phyloP scores from a whole-genome alignment of 768 basidiomycete genomes.

The Tubosaeta sp. region DNA sequence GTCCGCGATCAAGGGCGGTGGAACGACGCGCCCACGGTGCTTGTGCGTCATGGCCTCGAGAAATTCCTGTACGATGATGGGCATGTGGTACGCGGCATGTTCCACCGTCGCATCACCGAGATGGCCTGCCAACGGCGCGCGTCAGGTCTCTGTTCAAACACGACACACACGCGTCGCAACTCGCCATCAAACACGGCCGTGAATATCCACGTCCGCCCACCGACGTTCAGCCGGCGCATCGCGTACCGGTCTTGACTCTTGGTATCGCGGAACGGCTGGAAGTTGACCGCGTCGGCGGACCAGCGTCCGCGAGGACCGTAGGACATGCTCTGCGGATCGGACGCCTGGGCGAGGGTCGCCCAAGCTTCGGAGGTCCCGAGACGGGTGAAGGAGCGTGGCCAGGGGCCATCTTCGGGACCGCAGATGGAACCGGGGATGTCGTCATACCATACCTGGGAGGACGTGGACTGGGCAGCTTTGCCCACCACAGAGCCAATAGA shows the following conservation, averaged over 20 bases:
- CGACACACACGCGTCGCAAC: slow-evolving; percentile 15
- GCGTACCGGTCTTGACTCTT: slow-evolving; percentile 64
- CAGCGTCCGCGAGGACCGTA: slow-evolving; percentile 36
- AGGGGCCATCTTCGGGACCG: slow-evolving; percentile 60
- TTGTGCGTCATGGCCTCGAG: slow-evolving; percentile 40
- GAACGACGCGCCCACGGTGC: slow-evolving; percentile 35
- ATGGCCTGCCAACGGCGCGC: slow-evolving; percentile 43
- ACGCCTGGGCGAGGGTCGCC: slow-evolving; percentile 46
- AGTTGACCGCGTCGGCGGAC: slow-evolving; percentile 60
- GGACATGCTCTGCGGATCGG: slow-evolving; percentile 45
- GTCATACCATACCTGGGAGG: slow-evolving; percentile 47
- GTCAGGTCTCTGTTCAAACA: background rate
- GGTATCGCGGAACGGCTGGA: slow-evolving; percentile 54
- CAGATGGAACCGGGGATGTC: slow-evolving; percentile 62
- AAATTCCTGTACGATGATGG: slow-evolving; percentile 61
- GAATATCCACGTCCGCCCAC: slow-evolving; percentile 56
- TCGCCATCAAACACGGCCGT: slow-evolving; percentile 69
- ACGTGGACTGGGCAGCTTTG: slow-evolving; percentile 12
- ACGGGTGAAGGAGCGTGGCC: slow-evolving; percentile 56
- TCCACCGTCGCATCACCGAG: slow-evolving; percentile 67
- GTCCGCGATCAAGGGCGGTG: slow-evolving; percentile 50
- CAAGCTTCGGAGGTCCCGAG: slow-evolving; percentile 50
- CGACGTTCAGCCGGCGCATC: slow-evolving; percentile 51
- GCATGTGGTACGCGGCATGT: slow-evolving; percentile 63
- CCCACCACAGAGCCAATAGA: slow-evolving; percentile 15